Conservation (phyloP, 192 early-diverging fungal species). For the Coemansia sp. region DNA sequence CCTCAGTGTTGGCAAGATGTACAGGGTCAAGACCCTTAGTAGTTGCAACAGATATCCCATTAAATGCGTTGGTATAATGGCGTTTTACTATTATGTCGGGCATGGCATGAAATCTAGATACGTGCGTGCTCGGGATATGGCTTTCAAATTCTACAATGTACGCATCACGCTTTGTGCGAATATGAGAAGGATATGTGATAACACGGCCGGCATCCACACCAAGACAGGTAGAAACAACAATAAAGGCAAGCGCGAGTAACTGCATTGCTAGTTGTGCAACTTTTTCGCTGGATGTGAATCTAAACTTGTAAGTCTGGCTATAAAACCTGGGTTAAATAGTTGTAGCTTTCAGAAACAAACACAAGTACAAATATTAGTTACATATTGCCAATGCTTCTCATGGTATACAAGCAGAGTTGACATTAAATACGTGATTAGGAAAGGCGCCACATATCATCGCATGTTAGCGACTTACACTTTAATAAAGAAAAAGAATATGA, state of each 20-base stretch:
- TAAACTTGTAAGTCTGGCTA: not conserved
- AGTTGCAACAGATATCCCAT: slow-evolving; percentile 11
- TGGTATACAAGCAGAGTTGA: not conserved
- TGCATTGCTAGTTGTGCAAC: not conserved
- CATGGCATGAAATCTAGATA: slow-evolving; percentile 10
- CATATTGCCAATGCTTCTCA: not conserved
- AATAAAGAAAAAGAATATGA: not conserved
- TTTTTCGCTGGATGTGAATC: not conserved
- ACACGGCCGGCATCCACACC: slow-evolving; percentile 4
- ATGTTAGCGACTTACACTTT: not conserved
- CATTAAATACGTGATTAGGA: not conserved
- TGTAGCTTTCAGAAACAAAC: not conserved
- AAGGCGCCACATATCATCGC: not conserved
- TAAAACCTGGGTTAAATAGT: not conserved
- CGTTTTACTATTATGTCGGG: not conserved
- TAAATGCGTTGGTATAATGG: slow-evolving; percentile 5
- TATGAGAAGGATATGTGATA: slow-evolving; percentile 12
- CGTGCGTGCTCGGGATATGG: slow-evolving; percentile 2
- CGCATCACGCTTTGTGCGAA: slow-evolving; percentile 3
- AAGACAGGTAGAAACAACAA: not conserved
- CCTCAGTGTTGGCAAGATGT: slow-evolving; percentile 11
- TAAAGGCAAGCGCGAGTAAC: not conserved
- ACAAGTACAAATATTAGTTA: not conserved
- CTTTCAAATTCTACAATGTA: slow-evolving; percentile 25
- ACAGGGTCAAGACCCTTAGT: not conserved